phyloP scores from a whole-genome alignment of 1,284 basidiomycete genomes.

The Malassezia yamatoensis region DNA sequence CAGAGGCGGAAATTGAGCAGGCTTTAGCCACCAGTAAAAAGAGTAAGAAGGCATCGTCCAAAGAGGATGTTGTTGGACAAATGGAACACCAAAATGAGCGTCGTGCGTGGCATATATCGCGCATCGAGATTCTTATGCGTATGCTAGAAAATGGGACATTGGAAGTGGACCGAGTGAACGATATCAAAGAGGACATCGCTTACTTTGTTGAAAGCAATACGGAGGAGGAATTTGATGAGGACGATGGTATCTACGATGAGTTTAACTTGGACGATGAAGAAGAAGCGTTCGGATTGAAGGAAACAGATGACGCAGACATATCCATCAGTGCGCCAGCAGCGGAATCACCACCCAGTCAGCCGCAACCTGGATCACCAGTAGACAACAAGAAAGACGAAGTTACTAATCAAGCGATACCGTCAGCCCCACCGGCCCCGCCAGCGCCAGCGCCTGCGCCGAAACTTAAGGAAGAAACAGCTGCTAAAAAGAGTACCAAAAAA shows the following conservation, averaged over 20 bases:
- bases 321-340: not conserved
- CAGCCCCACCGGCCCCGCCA: conserved; percentile 5
- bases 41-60: conserved; percentile 59
- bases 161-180: conserved; percentile 66
- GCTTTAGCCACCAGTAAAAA: conserved; percentile 65
- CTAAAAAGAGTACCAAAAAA: conserved; percentile 23
- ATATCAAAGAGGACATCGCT: conserved; percentile 83
- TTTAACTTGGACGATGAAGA: conserved; percentile 90
- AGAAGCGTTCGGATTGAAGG: conserved; percentile 51
- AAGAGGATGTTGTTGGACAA: conserved; percentile 64
- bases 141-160: conserved; percentile 89
- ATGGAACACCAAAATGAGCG: conserved; percentile 86
- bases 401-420: not conserved
- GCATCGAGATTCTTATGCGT: conserved; percentile 84
- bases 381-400: conserved; percentile 24
- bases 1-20: conserved; percentile 92
- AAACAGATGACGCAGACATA: conserved; percentile 56
- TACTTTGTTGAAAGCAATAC: conserved; percentile 96
- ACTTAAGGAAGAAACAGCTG: conserved; percentile 17
- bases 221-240: conserved; percentile 94
- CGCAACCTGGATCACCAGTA: conserved; percentile 2
- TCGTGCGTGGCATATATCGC: conserved; percentile 85
- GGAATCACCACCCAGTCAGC: not conserved
- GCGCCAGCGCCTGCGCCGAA: conserved; percentile 18
- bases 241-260: conserved; percentile 95